A percentile compares a stretch with the other conserved stretches of the same genome.
These are phyloP conservation scores for Pterulicium gracile DNA, from an alignment of 1,284 basidiomycete genomes.

Conservation along the genomic window DNA sequence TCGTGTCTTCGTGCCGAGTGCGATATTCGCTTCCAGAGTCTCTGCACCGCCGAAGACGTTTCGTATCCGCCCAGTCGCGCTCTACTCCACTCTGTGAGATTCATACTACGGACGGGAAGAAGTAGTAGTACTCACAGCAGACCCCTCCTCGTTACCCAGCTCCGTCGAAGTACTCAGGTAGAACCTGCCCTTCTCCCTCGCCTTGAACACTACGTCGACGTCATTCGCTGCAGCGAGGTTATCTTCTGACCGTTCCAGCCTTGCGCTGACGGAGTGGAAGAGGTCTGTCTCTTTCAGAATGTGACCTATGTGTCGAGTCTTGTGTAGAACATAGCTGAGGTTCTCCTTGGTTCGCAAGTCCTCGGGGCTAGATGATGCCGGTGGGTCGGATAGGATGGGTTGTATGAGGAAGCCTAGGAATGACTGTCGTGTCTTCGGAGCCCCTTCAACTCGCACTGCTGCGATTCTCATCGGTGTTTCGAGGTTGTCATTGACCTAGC, in stretches of 20 bases:
- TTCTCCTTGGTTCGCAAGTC: conserved; percentile 19
- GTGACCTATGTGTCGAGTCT: conserved; percentile 55
- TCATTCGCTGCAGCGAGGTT: conserved; percentile 52
- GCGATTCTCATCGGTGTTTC: conserved; percentile 50
- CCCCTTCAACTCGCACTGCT: conserved; percentile 74
- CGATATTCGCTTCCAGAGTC: conserved; percentile 73
- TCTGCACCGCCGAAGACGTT: conserved; percentile 94
- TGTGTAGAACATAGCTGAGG: conserved; percentile 57
- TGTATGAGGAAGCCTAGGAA: conserved; percentile 75
- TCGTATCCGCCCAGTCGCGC: conserved; percentile 67
- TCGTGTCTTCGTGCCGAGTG: conserved; percentile 83
- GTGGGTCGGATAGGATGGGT: conserved; percentile 39
- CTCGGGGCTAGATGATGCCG: conserved; percentile 16
- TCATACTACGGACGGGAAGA: not conserved
- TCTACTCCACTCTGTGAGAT: conserved; percentile 28
- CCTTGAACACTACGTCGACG: conserved; percentile 78
- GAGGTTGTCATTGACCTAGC: conserved; percentile 59
- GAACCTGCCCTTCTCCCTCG: conserved; percentile 70
- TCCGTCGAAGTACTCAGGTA: conserved; percentile 87
- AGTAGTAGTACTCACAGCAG: conserved; percentile 51
- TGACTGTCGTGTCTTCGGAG: conserved; percentile 59
- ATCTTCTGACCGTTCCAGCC: conserved; percentile 56
- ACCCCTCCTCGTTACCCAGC: conserved; percentile 90
- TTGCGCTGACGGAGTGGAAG: conserved; percentile 63
- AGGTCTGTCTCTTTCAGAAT: conserved; percentile 64